These are phyloP conservation scores for Pichia exigua DNA, from an alignment of 805 yeast species.

Conservation along the genomic window DNA sequence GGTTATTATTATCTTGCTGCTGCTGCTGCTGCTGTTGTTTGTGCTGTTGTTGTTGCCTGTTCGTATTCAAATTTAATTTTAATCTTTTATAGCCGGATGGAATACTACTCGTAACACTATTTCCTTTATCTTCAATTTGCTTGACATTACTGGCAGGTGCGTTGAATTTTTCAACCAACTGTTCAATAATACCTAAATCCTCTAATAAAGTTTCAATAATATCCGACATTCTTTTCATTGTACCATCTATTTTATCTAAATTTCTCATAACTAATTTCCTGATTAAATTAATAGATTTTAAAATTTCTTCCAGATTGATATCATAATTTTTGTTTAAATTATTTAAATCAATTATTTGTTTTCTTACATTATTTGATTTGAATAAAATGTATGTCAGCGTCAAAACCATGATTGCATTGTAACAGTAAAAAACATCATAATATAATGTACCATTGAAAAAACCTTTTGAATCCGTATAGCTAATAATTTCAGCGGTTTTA, in stretches of 20 bases:
- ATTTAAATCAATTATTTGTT: slow-evolving; percentile 22
- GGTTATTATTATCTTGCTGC: background rate
- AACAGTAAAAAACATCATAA: slow-evolving; percentile 37
- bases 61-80: slow-evolving; percentile 10
- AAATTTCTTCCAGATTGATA: slow-evolving; percentile 23
- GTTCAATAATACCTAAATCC: slow-evolving; percentile 33
- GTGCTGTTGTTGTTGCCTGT: background rate
- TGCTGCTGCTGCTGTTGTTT: background rate
- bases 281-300: slow-evolving; percentile 28
- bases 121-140: slow-evolving; percentile 23
- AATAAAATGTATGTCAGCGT: slow-evolving; percentile 34
- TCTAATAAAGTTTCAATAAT: slow-evolving; percentile 34
- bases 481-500: slow-evolving; percentile 31
- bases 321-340: slow-evolving; percentile 21
- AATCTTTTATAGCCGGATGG: slow-evolving; percentile 25
- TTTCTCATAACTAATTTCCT: slow-evolving; percentile 28
- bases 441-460: slow-evolving; percentile 39
- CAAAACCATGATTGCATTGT: slow-evolving; percentile 35
- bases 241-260: slow-evolving; percentile 31
- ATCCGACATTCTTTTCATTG: slow-evolving; percentile 36
- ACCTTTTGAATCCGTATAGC: slow-evolving; percentile 29
- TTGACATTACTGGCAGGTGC: slow-evolving; percentile 26
- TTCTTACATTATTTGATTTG: slow-evolving; percentile 16
- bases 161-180: slow-evolving; percentile 23
- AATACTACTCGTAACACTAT: slow-evolving; percentile 28